Base-by-base conservation (phyloP, 148 eudicot species). In the Agrostemma githago region DNA sequence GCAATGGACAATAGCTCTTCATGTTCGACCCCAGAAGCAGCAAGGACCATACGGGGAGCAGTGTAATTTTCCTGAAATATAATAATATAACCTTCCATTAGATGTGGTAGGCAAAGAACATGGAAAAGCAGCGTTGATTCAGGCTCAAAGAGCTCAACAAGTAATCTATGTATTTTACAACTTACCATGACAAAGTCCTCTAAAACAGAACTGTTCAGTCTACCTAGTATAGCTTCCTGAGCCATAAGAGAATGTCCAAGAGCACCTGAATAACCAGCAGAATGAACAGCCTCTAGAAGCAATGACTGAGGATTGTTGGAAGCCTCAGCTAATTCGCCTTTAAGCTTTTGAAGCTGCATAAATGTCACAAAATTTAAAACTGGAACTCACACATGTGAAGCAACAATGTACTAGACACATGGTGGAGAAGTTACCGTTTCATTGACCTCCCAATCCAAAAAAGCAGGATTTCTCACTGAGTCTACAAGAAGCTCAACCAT, bases 401-500 rank as follows among this genome's bases (percentile, higher is more conserved):
- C 62, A 63, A 61, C 19, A 61, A 20, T 7, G 43, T 67, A 77
- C 17, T 16, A 58, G 3, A 15, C 71, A 48, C 43, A 57, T 53
- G 20, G 72, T 16, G 37, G 56, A 77, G 65, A 80, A 37, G 72
- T 72, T 86, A 95, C 97, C 97, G 88, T 91, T 79, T 95, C 99
- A 46, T 85, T 88, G 78, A 96, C 90, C 78, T 96, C 99, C 99
- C 99, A 96, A 59, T 96, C 99, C 82, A 96, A 69, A 78, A 90
- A 96, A 14, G 88, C 99, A 61, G 97, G 99, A 63, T 96, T 96
- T 76, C 99, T 90, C 72, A 96, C 96, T 75, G 78, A 81, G 81
- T 96, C 99, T 81, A 92, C 80, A 71, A 96, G 97, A 73, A 96
- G 81, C 82, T 96, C 99, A 43, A 92, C 96, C 99, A 96, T 96